Evolutionary conservation across 805 yeast species (phyloP), one percentile per base, ranked within the genome.

Genomic region (Wickerhamiella nectarea): DNA sequence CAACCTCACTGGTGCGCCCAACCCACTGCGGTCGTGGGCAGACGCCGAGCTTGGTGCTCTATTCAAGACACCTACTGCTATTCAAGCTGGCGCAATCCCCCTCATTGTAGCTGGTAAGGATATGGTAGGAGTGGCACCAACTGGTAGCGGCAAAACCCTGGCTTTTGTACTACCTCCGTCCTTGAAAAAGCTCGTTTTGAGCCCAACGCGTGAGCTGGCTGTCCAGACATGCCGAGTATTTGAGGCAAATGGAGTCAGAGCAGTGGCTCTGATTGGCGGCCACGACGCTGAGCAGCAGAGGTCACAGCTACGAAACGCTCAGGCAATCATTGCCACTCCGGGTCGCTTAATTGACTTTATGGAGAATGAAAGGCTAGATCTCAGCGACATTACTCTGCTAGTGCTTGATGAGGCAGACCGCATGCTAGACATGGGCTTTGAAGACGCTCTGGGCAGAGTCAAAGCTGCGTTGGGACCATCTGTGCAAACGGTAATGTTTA

Each of bases 371-470:
- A 64, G 80, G 17, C 47, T 86, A 2, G 71, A 70, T 1, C 61
- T 87, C 26, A 65, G 64, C 33, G 74, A 74, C 46, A 74, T 94
- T 48, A 70, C 70, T 48, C 80, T 76, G 48, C 62, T 89, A 18
- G 78, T 83, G 1, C 69, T 87, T 66, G 98, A 89, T 64, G 98
- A 89, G 62, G 95, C 95, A 1, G 98, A 89, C 60, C 69, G 87
- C 51, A 89, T 89, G 97, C 77, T 89, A 35, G 95, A 86, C 58
- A 71, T 89, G 74, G 96, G 96, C 3, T 89, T 89, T 58, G 95
- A 85, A 57, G 80, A 74, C 26, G 85, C 85, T 55, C 72, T 89
- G 38, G 71, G 70, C 18, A 67, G 70, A 34, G 75, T 89, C 12
- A 59, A 81, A 41, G 66, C 64, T 3, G 64, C 64, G 29, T 64